Conservation (phyloP, 2,329 filamentous ascomycete species). For the Akanthomyces dipterigenus region DNA sequence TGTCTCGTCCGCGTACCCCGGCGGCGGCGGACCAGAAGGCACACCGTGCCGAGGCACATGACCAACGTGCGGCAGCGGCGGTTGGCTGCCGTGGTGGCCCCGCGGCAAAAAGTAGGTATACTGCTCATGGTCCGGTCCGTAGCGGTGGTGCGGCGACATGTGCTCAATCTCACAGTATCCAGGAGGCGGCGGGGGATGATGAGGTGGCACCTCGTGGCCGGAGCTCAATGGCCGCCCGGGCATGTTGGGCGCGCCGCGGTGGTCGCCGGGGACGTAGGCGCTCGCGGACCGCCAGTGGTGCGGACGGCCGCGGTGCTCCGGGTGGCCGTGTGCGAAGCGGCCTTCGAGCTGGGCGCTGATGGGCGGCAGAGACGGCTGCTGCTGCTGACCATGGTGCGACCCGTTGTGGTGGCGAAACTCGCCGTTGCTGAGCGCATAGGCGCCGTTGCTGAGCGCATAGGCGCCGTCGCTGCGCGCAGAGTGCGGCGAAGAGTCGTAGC, state of each 20-base stretch:
- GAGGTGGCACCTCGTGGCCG: background rate
- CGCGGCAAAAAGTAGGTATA: background rate
- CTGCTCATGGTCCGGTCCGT: constrained; percentile 3
- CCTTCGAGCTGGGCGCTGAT: constrained; percentile 18
- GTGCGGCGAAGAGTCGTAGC: constrained; percentile 7
- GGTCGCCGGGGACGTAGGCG: constrained; percentile 2
- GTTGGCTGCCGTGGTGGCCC: background rate
- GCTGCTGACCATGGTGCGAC: background rate
- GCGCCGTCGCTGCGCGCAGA: background rate
- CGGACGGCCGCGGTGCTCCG: background rate
- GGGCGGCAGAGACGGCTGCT: constrained; percentile 17
- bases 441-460: background rate
- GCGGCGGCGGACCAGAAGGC: background rate
- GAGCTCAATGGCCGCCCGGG: background rate
- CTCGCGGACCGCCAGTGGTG: constrained; percentile 10
- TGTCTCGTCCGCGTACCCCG: background rate
- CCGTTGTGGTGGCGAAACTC: background rate
- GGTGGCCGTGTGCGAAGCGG: background rate
- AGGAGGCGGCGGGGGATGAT: background rate
- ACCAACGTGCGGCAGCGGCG: background rate
- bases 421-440: constrained; percentile 3
- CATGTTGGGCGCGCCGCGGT: background rate
- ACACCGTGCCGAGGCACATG: background rate
- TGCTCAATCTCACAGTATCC: background rate
- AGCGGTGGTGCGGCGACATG: background rate